Evolutionary conservation across 306 rosid species (phyloP), one percentile per base, ranked within the genome.

Genomic region (Cucurbita argyrosperma): DNA sequence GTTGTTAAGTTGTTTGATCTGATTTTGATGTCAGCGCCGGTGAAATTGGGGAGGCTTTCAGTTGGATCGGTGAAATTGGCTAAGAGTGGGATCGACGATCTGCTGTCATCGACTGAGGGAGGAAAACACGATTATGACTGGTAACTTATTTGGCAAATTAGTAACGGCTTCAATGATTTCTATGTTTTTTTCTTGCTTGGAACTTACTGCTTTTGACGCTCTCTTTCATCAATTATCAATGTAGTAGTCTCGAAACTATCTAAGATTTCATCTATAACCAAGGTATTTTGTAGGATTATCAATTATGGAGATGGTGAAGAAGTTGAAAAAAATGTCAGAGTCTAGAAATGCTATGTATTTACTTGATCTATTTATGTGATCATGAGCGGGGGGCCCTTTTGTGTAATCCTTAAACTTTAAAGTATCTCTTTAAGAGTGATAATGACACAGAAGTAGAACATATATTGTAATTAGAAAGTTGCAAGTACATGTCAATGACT

Each of bases 41-140:
- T 85, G 87, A 94, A 85, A 81, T 54, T 94, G 85, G 95, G 98
- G 81, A 90, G 96, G 74, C 84, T 94, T 39, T 89, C 98, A n/a
- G 84, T 89, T 81, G 97, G 97, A 84, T 80, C 88, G 43, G 87
- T 90, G 50, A 89, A 89, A 72, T 74, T 82, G 6, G 81, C 79
- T 4, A 85, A 84, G 78, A 86, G 74, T 74, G 97, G 95, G 66
- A 89, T 89, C 72, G 97, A 90, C 50, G 98, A 94, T 86, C 85
- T 90, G 69, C 43, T 94, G 67, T 84, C 98, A 30, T 82, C 96
- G 43, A 40, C 92, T 1, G 97, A 91, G 26, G 92, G 92, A 77
- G 99, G 99, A 70, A 94, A 94, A 76, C 92, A 94, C 78, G 99
- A 94, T 76, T 94, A 90, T 50, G 99, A 94, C 66, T 94, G 98